Evolutionary conservation across 768 basidiomycete genomes (phyloP).

Genomic region (Russula earlei): DNA sequence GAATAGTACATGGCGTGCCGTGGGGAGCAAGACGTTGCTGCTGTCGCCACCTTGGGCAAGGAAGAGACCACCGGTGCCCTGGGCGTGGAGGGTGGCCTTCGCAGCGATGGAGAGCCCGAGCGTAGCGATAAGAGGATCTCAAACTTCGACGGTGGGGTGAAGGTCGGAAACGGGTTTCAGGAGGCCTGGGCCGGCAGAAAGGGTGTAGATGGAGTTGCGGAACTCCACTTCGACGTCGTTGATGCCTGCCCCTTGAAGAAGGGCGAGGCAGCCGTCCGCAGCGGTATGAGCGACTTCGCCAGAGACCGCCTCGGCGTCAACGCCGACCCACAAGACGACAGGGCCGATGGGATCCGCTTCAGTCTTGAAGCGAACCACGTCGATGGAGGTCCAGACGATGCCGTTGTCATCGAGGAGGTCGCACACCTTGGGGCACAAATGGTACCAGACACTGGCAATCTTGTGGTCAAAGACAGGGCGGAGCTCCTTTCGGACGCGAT

Average conservation of each 20-base stretch:
- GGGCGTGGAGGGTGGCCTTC: constrained; percentile 24
- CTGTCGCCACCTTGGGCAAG: constrained; percentile 28
- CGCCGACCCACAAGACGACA: constrained; percentile 28
- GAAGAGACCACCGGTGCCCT: constrained; percentile 32
- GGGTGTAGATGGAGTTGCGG: constrained; percentile 23
- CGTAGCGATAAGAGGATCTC: constrained; percentile 28
- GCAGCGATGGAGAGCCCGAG: constrained; percentile 31
- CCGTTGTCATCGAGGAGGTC: constrained; percentile 23
- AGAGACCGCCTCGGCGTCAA: constrained; percentile 23
- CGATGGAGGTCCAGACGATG: constrained; percentile 27
- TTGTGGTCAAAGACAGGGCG: constrained; percentile 26
- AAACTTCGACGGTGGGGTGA: constrained; percentile 25
- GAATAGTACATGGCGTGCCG: constrained; percentile 19
- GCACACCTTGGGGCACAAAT: constrained; percentile 21
- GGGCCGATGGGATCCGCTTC: constrained; percentile 20
- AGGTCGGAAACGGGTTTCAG: constrained; percentile 23
- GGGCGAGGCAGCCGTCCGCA: constrained; percentile 22
- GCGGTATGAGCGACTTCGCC: constrained; percentile 24
- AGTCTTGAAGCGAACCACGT: constrained; percentile 27
- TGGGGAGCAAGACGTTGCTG: constrained; percentile 20
- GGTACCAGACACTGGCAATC: constrained; percentile 24
- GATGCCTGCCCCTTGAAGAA: constrained; percentile 26
- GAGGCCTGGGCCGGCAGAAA: constrained; percentile 24
- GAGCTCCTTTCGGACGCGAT: constrained; percentile 18
- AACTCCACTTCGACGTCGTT: constrained; percentile 29